A percentile compares a stretch with the other conserved stretches of the same genome.
Conservation (phyloP, 2,329 filamentous ascomycete species). For the Catunica adiposa region DNA sequence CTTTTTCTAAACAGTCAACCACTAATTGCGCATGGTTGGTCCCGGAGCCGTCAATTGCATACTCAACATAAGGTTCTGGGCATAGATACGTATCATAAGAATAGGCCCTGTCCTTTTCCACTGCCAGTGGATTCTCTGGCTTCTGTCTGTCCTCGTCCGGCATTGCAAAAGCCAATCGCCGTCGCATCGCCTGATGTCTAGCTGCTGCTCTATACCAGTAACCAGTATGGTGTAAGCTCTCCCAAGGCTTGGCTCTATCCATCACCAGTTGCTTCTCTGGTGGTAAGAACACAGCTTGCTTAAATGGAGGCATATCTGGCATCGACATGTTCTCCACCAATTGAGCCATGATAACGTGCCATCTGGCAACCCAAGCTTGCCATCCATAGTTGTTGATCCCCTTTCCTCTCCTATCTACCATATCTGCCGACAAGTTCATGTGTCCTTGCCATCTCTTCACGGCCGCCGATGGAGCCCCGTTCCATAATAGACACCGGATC, state of each 20-base stretch:
- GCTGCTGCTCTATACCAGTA: slow-evolving; percentile 50
- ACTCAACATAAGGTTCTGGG: slow-evolving; percentile 44
- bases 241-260: slow-evolving; percentile 45
- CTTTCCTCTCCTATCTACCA: slow-evolving; percentile 68
- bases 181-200: slow-evolving; percentile 37
- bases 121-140: slow-evolving; percentile 31
- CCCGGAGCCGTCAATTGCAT: slow-evolving; percentile 32
- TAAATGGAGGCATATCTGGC: slow-evolving; percentile 30
- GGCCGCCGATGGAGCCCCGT: slow-evolving; percentile 59
- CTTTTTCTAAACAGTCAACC: slow-evolving; percentile 33
- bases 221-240: slow-evolving; percentile 46
- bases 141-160: slow-evolving; percentile 41
- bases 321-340: slow-evolving; percentile 39
- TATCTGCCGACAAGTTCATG: slow-evolving; percentile 52
- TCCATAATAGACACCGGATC: slow-evolving; percentile 69
- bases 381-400: slow-evolving; percentile 83
- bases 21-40: slow-evolving; percentile 41
- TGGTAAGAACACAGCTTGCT: slow-evolving; percentile 31
- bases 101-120: slow-evolving; percentile 32
- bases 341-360: slow-evolving; percentile 46
- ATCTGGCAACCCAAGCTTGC: slow-evolving; percentile 80
- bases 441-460: slow-evolving; percentile 69
- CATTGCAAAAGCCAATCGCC: slow-evolving; percentile 37
- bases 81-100: slow-evolving; percentile 52
- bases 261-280: slow-evolving; percentile 42